Percentiles rank a stretch among this genome's conserved stretches.
phyloP scores from a whole-genome alignment of 768 basidiomycete genomes.

The Pholiota microspora region DNA sequence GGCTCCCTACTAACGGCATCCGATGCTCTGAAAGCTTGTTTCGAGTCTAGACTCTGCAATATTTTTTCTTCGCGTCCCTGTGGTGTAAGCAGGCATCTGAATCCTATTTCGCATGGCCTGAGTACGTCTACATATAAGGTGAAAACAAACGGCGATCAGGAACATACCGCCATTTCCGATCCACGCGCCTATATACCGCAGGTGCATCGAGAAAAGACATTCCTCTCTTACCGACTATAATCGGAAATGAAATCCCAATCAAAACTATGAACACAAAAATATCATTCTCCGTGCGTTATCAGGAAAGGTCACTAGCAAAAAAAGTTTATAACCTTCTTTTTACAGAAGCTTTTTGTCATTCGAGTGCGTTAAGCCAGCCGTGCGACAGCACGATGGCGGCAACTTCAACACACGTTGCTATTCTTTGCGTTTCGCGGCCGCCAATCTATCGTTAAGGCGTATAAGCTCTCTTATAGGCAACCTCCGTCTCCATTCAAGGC shows the following conservation, averaged over 20 bases:
- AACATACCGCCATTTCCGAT: neutral
- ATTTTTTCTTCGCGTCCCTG: neutral
- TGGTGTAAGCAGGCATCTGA: neutral
- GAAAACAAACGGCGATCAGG: constrained; percentile 3
- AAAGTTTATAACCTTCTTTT: neutral
- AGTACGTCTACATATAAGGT: neutral
- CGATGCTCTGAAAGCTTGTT: neutral
- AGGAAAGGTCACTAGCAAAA: neutral
- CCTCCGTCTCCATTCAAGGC: neutral
- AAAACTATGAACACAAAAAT: neutral
- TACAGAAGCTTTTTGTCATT: neutral
- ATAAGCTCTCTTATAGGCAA: neutral
- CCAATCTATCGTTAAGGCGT: neutral
- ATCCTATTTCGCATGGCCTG: neutral
- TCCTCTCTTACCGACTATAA: neutral
- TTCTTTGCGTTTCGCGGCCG: neutral
- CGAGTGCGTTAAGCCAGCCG: neutral
- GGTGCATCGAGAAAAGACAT: neutral
- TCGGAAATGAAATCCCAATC: neutral
- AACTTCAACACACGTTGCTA: neutral
- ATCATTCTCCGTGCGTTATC: neutral
- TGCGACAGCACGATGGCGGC: neutral
- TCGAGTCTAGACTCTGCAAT: neutral
- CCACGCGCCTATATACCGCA: neutral
- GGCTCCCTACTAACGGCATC: neutral